Base-by-base conservation (phyloP, 768 basidiomycete species). In the Leccinum sublutescens region DNA sequence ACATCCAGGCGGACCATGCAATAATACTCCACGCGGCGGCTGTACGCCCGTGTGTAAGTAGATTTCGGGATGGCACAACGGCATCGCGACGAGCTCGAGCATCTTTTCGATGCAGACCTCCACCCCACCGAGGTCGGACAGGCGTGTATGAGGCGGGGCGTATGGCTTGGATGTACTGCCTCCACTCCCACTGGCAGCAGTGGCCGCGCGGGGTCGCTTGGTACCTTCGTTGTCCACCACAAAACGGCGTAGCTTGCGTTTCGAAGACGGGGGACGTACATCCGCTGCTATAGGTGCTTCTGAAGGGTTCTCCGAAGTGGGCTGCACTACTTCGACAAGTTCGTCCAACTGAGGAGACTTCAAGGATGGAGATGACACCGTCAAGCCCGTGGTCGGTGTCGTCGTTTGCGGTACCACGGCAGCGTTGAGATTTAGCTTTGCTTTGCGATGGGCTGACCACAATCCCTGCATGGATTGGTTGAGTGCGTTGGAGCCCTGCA, bases 1-100 rank as follows among this genome's bases (percentile, higher is more conserved):
- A 67, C 95, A 98, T 14, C 96, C 97, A 0, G 96, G 95, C 5
- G 97, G 96, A 1, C 97, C 97, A 72, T 98, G 91, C 9, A 99
- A 74, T 21, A 99, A 74, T 0, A 99, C 93, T 11, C 97, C 97
- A 50, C 95, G 77, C 1, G 96, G 95, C 4, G 95, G 89, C 62
- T 91, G 88, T 3, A 97, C 89, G 2, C 97, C 96, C 0, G 94
- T 95, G 63, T 95, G 89, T 5, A 92, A 75, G 75, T 98, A 98
- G 7, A 99, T 86, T 71, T 99, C 97, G 0, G 97, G 97, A 75
- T 98, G 95, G 54, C 87, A 86, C 1, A 99, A 76, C 0, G 97
- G 97, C 85, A 98, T 89, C 1, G 92, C 94, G 14, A 98, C 94
- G n/a, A 96, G 86, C 68, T 98, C 95, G 38, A 97, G 83, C 79